phyloP scores from a whole-genome alignment of 2,329 filamentous ascomycete genomes.

The Botrytis porri region DNA sequence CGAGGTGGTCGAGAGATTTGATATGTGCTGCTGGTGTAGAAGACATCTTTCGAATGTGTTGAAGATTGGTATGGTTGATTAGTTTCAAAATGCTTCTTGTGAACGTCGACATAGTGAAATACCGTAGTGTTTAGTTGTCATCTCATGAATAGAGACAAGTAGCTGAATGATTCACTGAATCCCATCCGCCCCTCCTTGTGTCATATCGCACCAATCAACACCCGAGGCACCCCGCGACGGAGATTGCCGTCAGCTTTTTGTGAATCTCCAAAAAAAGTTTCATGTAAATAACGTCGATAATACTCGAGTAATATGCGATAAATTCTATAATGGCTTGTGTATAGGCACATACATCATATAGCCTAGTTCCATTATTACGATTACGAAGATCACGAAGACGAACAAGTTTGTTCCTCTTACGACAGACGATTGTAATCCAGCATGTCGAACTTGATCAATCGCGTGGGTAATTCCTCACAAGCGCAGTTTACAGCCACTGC shows the following conservation, averaged over 20 bases:
- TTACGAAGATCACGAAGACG: not conserved
- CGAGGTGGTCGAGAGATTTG: conserved; percentile 53
- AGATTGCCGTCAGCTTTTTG: not conserved
- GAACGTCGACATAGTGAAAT: not conserved
- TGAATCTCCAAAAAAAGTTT: conserved; percentile 13
- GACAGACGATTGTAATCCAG: conserved; percentile 3
- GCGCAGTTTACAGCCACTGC: conserved; percentile 69
- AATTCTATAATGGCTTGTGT: not conserved
- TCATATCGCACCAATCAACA: conserved; percentile 7
- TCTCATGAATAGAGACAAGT: not conserved
- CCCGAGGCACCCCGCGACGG: conserved; percentile 13
- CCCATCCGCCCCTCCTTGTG: conserved; percentile 9
- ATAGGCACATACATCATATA: not conserved
- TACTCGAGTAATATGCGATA: not conserved
- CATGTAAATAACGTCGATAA: not conserved
- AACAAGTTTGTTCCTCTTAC: not conserved
- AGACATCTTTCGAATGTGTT: conserved; percentile 17
- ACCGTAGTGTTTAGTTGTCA: not conserved
- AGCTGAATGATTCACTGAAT: not conserved
- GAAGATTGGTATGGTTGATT: not conserved
- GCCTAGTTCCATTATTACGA: not conserved
- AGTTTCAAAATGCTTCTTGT: not conserved
- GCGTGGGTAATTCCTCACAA: conserved; percentile 27
- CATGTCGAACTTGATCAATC: conserved; percentile 36
- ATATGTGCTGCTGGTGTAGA: conserved; percentile 27